Percentiles rank a stretch among this genome's conserved stretches.
phyloP scores from a whole-genome alignment of 805 yeast species.

The Saccharomycopsis sp. region DNA sequence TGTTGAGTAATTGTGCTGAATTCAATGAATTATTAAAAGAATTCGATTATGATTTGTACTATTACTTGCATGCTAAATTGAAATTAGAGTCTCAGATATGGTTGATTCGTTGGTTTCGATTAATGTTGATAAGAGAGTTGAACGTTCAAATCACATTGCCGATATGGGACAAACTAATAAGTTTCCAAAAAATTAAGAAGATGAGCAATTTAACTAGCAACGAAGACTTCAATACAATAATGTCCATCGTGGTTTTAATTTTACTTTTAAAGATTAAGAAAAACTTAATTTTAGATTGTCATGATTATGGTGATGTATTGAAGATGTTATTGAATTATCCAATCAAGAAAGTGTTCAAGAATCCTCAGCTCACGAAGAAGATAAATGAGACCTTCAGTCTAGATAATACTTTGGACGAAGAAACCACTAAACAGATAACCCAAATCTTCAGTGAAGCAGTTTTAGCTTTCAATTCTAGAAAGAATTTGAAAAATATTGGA shows the following conservation, averaged over 20 bases:
- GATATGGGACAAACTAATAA: conserved; percentile 38
- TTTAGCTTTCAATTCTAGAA: conserved; percentile 22
- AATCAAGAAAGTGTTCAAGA: conserved; percentile 26
- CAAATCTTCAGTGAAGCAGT: conserved; percentile 17
- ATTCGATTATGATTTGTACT: conserved; percentile 41
- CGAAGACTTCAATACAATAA: conserved; percentile 29
- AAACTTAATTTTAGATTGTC: conserved; percentile 34
- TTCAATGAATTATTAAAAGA: conserved; percentile 38
- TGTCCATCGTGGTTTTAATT: conserved; percentile 35
- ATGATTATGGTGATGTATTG: conserved; percentile 43
- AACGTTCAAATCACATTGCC: conserved; percentile 32
- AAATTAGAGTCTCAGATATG: conserved; percentile 44
- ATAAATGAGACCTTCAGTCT: conserved; percentile 29
- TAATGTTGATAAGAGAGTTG: conserved; percentile 39
- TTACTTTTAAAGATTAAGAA: conserved; percentile 38
- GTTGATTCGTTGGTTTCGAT: conserved; percentile 43
- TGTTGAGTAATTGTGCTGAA: conserved; percentile 37
- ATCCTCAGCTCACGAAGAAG: conserved; percentile 31
- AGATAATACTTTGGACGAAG: conserved; percentile 25
- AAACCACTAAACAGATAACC: neutral
- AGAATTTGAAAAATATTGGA: conserved; percentile 33
- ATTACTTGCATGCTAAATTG: conserved; percentile 36
- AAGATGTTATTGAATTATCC: conserved; percentile 42
- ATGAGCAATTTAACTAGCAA: conserved; percentile 30
- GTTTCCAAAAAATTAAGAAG: conserved; percentile 24